phyloP scores from a whole-genome alignment of 768 basidiomycete genomes.

The Pulveroboletus sp. region DNA sequence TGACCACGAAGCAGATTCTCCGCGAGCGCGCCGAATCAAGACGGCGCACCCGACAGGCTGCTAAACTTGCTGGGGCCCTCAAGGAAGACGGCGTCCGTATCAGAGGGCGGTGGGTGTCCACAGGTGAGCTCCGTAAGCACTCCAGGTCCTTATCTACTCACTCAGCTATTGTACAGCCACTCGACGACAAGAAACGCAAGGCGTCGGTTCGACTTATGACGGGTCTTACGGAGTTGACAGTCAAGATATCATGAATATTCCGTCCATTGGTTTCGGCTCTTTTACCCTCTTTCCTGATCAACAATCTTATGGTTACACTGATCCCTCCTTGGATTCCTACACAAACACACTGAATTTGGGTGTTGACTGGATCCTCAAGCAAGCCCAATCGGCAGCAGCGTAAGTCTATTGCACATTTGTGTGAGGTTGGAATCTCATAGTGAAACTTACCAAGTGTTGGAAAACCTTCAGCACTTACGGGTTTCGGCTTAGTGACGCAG shows the following conservation, averaged over 20 bases:
- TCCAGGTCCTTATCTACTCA: constrained; percentile 1
- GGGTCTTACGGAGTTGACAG: constrained; percentile 65
- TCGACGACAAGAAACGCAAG: constrained; percentile 41
- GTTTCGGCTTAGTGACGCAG: constrained; percentile 62
- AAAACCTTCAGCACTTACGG: constrained; percentile 51
- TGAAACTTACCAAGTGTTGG: constrained; percentile 35
- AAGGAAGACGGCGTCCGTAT: constrained; percentile 42
- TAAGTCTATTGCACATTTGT: constrained; percentile 26
- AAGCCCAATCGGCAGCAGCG: constrained; percentile 42
- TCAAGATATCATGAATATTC: constrained; percentile 57
- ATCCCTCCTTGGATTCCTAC: constrained; percentile 47
- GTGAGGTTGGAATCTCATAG: constrained; percentile 4
- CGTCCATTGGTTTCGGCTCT: constrained; percentile 50
- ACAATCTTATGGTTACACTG: constrained; percentile 44
- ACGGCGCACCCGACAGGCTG: constrained; percentile 39
- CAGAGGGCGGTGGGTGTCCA: constrained; percentile 56
- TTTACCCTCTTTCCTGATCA: constrained; percentile 73
- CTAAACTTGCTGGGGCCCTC: constrained; percentile 31
- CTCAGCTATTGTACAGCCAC: constrained; percentile 33
- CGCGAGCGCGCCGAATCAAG: constrained; percentile 44
- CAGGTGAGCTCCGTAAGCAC: constrained; percentile 34
- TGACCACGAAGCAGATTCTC: constrained; percentile 45
- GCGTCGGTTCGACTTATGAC: constrained; percentile 49
- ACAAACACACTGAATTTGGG: constrained; percentile 51
- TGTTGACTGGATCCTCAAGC: constrained; percentile 49